Evolutionary conservation across 2,329 filamentous ascomycete genomes (phyloP), one percentile per base, ranked within the genome.

Genomic region (Ophiostoma perfectum): DNA sequence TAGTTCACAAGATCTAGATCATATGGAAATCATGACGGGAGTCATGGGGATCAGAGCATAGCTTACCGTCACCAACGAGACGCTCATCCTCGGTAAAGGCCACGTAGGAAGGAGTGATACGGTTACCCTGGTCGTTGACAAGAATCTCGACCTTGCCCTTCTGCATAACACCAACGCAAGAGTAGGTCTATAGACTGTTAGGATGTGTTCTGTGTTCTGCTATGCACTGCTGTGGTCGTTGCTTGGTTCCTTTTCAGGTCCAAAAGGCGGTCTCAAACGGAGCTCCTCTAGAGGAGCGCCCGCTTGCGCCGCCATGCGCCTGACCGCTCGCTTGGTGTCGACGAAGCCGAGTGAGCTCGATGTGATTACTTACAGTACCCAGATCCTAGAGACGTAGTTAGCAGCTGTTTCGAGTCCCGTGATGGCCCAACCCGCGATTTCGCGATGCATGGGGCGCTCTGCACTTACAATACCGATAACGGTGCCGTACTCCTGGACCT

Each of bases 51-150:
- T 4, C 6, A 68, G 67, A 38, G 70, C 70, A 69, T 4, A 11
- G 27, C 49, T 55, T 55, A 55, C 49, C 92, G 81, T 99, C 95
- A 86, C 95, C 95, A 74, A 99, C 93, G 74, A 99, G 86, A 78
- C 95, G 90, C 82, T 98, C 95, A 73, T 97, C 93, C 76, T 98
- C 93, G 80, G 93, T 98, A 81, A 96, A 97, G 77, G 92, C 93
- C 78, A 97, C 93, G 81, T 95, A 97, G 73, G 92, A 96, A 68
- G 93, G 93, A 75, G 93, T 96, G 75, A 96, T 96, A 84, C 92
- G 91, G 88, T 96, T 93, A 85, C 92, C 78, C 85, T 96, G 93
- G 81, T 97, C 92, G 84, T 97, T 97, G 81, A 92, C 91, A 75
- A 97, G 86, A 82, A 97, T 97, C 78, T 97, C 92, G 75, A 97